These are phyloP conservation scores for Plasmodium adleri DNA, from an alignment of 169 alveolate genomes.

Conservation along the genomic window DNA sequence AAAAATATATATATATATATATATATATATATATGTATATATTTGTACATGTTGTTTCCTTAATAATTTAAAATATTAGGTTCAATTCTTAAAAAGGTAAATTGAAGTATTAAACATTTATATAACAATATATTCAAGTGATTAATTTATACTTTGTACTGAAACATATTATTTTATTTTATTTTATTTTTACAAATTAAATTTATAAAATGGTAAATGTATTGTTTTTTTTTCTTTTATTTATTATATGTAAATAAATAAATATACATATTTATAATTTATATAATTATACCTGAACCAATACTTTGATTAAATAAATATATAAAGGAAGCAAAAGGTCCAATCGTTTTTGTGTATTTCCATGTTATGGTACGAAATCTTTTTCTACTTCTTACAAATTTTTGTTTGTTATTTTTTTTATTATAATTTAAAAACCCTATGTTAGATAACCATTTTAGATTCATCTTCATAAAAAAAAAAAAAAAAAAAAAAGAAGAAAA, in stretches of 20 bases:
- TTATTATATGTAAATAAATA: background rate
- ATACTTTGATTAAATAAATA: constrained; percentile 83
- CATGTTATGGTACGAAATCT: constrained; percentile 87
- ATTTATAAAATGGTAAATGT: background rate
- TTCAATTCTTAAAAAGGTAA: background rate
- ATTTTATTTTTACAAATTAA: background rate
- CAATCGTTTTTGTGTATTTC: constrained; percentile 85
- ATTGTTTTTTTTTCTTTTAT: background rate
- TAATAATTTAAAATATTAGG: background rate
- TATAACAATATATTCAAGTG: background rate
- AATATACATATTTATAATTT: background rate
- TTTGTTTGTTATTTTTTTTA: constrained; percentile 40
- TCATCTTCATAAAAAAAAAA: constrained; percentile 43
- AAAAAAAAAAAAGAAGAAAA: constrained; percentile 4
- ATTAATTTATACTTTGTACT: too few species aligned
- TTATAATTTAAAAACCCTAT: constrained; percentile 41
- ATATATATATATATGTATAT: too few species aligned
- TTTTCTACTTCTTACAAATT: constrained; percentile 79
- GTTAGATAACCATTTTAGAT: constrained; percentile 47
- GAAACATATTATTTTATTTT: too few species aligned
- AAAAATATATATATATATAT: too few species aligned
- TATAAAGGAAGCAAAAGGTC: constrained; percentile 85
- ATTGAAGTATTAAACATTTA: background rate
- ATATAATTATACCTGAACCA: constrained; percentile 80
- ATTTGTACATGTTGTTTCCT: background rate